Base-by-base conservation (phyloP, 106 monocot species). In the Dendrobium catenatum region DNA sequence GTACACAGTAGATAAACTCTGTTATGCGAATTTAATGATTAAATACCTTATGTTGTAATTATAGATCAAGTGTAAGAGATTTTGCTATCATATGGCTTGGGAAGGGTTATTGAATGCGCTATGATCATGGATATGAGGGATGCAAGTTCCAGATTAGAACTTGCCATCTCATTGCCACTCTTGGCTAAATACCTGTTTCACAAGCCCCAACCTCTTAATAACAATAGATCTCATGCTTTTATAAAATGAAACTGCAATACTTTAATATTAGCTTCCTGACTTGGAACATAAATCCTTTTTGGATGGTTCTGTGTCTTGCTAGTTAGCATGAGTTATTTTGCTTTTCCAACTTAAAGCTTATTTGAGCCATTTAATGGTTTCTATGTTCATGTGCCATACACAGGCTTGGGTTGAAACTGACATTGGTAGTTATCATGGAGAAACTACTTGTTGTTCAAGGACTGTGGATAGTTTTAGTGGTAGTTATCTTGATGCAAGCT, bases 331-430 rank as follows among this genome's bases (percentile, higher is more conserved):
- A 37, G 16, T 70, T 66, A 5, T 22, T 24, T 68, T 68, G 1
- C 29, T 33, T 76, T 76, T 76, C 76, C 24, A 48, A 20, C 64
- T 46, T 80, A 68, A 37, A 31, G 4, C 24, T 17, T 24, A 6
- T 47, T 80, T 68, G 26, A 6, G 58, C 4, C 4, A 70, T 70
- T 29, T 46, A 70, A 79, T n/a, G 20, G 5, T 33, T 29, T 46
- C 6, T 13, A 13, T 66, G 16, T 46, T 29, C 37, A 59, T 59
- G 67, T 75, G 51, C 37, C 27, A 58, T 79, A 5, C 82, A 98
- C 82, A 98, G 99, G 93, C 99, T 81, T 99, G 99, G 99, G 83
- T 91, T 91, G 99, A 99, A 87, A 99, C 88, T 58, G 85, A 87
- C 77, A 67, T 81, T 86, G 88, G 89, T 74, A 64, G 70, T 67